Evolutionary conservation across 768 basidiomycete species (phyloP).

Genomic region (Clathrus columnatus): DNA sequence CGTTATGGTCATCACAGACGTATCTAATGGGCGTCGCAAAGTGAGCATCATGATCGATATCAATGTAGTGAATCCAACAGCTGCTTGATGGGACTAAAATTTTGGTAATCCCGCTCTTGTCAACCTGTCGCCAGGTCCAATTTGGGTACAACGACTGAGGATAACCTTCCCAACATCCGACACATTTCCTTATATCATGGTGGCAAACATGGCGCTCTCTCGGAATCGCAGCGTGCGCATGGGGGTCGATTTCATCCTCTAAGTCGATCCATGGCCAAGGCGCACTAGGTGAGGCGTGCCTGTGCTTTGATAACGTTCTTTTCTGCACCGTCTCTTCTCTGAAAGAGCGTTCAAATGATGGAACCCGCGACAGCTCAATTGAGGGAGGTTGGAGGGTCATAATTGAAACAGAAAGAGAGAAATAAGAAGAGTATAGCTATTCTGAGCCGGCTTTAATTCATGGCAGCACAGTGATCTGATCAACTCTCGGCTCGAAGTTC

Average conservation of each 20-base stretch:
- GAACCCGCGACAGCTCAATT: no score
- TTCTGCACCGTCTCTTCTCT: no score
- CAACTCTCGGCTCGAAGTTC: no score
- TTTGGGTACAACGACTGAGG: slow-evolving; percentile 48
- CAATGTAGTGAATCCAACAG: slow-evolving; percentile 12
- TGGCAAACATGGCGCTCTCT: not conserved
- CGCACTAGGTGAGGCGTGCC: slow-evolving; percentile 2
- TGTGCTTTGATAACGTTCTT: not conserved
- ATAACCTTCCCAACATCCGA: slow-evolving; percentile 28
- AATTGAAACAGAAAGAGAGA: no score
- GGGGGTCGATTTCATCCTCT: not conserved
- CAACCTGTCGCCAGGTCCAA: slow-evolving; percentile 41
- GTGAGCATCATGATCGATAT: slow-evolving; percentile 16
- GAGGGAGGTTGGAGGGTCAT: no score
- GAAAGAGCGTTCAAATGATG: no score
- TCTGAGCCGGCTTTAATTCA: no score
- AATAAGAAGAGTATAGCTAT: no score
- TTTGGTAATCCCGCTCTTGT: slow-evolving; percentile 24
- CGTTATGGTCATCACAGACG: slow-evolving; percentile 12
- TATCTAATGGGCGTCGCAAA: not conserved
- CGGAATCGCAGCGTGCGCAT: not conserved
- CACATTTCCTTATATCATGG: not conserved
- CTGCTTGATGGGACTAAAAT: not conserved
- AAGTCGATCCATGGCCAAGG: slow-evolving; percentile 10
- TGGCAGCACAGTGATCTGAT: no score